Conservation (phyloP, 208 protist genomes). For the Trichomonas gallinae region DNA sequence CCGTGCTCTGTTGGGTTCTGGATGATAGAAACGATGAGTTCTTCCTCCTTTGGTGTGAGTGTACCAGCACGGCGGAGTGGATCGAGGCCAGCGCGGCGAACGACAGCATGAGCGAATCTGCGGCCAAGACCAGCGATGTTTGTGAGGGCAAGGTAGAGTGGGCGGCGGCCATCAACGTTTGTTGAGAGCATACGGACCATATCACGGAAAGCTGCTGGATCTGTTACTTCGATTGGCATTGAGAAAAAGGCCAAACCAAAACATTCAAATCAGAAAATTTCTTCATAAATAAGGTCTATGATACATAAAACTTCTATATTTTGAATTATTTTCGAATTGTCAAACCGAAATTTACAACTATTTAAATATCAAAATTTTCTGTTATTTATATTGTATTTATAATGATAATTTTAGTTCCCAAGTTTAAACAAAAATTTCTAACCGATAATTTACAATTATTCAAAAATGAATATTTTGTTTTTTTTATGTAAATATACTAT, state of each 20-base stretch:
- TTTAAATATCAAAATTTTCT: too few relatives aligned
- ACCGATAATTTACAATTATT: too few relatives aligned
- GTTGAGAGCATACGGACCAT: slow-evolving; percentile 23
- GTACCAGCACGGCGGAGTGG: background rate
- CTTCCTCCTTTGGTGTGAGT: background rate
- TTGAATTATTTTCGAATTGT: too few relatives aligned
- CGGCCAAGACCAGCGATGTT: background rate
- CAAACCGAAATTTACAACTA: too few relatives aligned
- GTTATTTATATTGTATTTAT: too few relatives aligned
- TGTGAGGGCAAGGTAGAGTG: background rate
- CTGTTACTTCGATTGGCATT: background rate
- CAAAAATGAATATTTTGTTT: too few relatives aligned
- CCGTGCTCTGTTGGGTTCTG: slow-evolving; percentile 12
- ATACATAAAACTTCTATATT: too few relatives aligned
- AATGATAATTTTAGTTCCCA: too few relatives aligned
- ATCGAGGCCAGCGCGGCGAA: background rate
- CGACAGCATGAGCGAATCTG: background rate
- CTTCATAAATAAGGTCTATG: too few relatives aligned
- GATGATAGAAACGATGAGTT: background rate
- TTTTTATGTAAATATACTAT: too few relatives aligned
- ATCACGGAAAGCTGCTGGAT: slow-evolving; percentile 2
- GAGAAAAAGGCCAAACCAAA: background rate
- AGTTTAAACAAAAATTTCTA: too few relatives aligned
- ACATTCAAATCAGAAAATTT: too few relatives aligned
- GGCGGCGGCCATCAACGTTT: slow-evolving; percentile 11